These are phyloP conservation scores for Fraxinus platypoda DNA, from an alignment of 305 asterid genomes.

Conservation along the genomic window DNA sequence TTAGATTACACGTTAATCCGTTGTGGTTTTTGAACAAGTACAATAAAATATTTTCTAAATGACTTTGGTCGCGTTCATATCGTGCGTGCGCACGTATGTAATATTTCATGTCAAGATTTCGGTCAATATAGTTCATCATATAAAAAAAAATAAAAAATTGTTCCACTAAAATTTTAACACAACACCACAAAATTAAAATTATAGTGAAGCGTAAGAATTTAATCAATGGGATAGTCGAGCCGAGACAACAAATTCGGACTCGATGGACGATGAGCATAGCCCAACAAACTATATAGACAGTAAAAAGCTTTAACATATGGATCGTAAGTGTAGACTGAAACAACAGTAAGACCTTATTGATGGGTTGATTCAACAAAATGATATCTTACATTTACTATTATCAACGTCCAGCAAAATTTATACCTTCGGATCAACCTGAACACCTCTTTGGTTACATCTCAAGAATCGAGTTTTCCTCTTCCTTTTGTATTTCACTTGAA, in stretches of 20 bases:
- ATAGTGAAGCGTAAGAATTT: background rate
- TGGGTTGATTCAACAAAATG: background rate
- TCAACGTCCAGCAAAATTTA: background rate
- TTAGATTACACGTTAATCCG: background rate
- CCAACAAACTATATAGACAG: background rate
- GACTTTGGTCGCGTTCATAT: background rate
- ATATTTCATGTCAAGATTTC: background rate
- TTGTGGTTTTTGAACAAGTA: no score
- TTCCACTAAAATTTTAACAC: background rate
- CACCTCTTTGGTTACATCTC: constrained; percentile 29
- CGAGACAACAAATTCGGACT: background rate
- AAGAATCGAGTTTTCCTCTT: constrained; percentile 40
- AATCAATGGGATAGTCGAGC: background rate
- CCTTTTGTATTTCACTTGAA: constrained; percentile 40
- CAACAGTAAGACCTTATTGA: background rate
- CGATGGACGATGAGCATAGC: background rate
- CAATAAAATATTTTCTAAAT: background rate
- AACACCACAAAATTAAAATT: background rate
- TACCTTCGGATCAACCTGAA: background rate
- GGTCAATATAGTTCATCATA: background rate
- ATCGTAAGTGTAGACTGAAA: background rate
- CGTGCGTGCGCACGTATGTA: background rate
- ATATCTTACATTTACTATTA: constrained; percentile 13
- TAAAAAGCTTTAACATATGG: background rate
- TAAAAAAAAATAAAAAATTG: no score